These are phyloP conservation scores for Helminthosporium solani DNA, from an alignment of 2,329 filamentous ascomycete genomes.

Conservation along the genomic window DNA sequence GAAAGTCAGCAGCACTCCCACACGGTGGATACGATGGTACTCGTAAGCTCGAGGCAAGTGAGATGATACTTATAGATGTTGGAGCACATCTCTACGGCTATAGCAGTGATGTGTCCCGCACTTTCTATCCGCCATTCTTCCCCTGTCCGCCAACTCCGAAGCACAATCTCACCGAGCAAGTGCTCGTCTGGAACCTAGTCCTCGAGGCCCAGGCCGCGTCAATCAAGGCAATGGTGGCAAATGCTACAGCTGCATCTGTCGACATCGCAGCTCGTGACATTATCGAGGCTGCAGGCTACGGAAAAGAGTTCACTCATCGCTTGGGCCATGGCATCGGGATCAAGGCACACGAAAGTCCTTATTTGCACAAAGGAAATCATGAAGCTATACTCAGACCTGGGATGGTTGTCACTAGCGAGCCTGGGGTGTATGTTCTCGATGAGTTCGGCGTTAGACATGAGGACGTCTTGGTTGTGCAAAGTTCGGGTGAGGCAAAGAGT, in stretches of 20 bases:
- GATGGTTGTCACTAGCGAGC: constrained; percentile 66
- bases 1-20: constrained; percentile 55
- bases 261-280: constrained; percentile 61
- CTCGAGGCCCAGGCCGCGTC: constrained; percentile 63
- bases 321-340: constrained; percentile 66
- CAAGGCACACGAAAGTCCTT: constrained; percentile 66
- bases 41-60: constrained; percentile 55
- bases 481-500: constrained; percentile 55
- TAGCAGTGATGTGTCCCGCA: constrained; percentile 64
- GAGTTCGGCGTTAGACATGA: constrained; percentile 65
- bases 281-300: constrained; percentile 61
- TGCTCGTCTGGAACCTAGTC: constrained; percentile 61
- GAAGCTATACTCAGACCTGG: constrained; percentile 51
- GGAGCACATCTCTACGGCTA: constrained; percentile 63
- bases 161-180: constrained; percentile 48
- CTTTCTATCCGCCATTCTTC: constrained; percentile 53
- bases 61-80: constrained; percentile 64
- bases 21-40: constrained; percentile 55
- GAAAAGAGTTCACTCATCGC: constrained; percentile 60
- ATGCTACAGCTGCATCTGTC: constrained; percentile 59
- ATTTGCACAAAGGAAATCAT: constrained; percentile 63
- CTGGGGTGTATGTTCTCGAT: constrained; percentile 61
- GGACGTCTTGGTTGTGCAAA: constrained; percentile 60
- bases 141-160: constrained; percentile 14
- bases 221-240: constrained; percentile 51